Base-by-base conservation (phyloP, 768 basidiomycete species). In the Tephrocybe sp. region DNA sequence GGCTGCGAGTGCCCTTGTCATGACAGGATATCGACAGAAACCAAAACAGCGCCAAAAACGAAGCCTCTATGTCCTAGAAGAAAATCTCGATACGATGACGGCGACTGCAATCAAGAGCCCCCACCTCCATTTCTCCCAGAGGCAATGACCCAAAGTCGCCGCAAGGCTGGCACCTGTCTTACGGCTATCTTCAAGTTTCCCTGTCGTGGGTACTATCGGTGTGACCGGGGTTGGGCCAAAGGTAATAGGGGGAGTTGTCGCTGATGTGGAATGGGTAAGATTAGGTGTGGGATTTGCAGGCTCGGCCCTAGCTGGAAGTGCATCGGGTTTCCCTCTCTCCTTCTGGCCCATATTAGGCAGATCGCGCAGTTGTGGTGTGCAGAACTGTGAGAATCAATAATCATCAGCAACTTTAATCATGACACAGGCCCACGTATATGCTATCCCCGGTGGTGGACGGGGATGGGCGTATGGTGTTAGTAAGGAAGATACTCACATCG, bases 321-420 rank as follows among this genome's bases (percentile, higher is more conserved):
- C 59, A 41, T 69, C 60, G 61, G 78, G 61, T 45, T 73, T 77
- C 8, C 84, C 86, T 38, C 80, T 77, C 57, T 88, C 88, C 56
- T 77, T 82, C 65, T 88, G 77, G 18, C 87, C 93, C 95, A 98
- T 98, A 69, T 97, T 97, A 0, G 95, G 95, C 23, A 94, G 68
- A 61, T 94, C 84, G 38, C 75, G 82, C 61, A 81, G 76, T 15
- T 70, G 69, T 10, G 81, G 74, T 24, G 76, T 73, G 60, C 86
- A 88, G 60, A 89, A 91, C 86, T 97, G 59, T 15, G 15, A 59
- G 30, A 33, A 55, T 27, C 23, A 46, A 55, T 30, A 38, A 52
- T 33, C 38, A 38, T 43, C 38, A 61, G 49, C 27, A 49, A 52
- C 27, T 38, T 42, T 25, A 15, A 30, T 42, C 16, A 30, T n/a